Percentiles rank a stretch among this genome's conserved stretches.
Evolutionary conservation across 2,329 filamentous ascomycete species (phyloP).

Genomic region (Diaporthe batatas): DNA sequence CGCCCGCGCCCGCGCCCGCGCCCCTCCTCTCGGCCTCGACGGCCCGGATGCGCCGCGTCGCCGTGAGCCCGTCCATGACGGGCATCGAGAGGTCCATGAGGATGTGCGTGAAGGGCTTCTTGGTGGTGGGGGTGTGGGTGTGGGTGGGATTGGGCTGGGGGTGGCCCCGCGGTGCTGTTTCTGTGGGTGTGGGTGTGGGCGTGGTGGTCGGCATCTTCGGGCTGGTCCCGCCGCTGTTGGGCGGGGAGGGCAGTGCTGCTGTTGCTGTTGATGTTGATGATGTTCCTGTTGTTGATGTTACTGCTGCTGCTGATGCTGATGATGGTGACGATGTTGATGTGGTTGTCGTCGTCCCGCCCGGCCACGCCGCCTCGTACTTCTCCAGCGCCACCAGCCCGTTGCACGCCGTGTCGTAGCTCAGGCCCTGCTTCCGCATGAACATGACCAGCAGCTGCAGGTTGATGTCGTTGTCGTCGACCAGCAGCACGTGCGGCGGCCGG

Average conservation of each 20-base stretch:
- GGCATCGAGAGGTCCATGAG: constrained; percentile 69
- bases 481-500: constrained; percentile 48
- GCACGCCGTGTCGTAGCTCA: constrained; percentile 56
- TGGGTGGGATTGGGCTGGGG: too few species aligned
- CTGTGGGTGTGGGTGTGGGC: too few species aligned
- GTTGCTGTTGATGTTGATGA: constrained; percentile 29
- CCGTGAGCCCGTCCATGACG: constrained; percentile 64
- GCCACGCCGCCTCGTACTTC: constrained; percentile 53
- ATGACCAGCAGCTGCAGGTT: constrained; percentile 58
- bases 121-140: neutral
- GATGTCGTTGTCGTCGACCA: constrained; percentile 59
- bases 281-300: neutral
- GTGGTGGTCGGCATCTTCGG: neutral
- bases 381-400: constrained; percentile 63
- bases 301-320: too few species aligned
- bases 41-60: constrained; percentile 62
- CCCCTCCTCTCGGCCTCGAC: too few species aligned
- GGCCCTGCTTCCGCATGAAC: constrained; percentile 58
- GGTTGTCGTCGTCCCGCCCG: too few species aligned
- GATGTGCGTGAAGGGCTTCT: constrained; percentile 51
- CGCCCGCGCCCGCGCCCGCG: too few species aligned
- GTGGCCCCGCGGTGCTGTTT: too few species aligned
- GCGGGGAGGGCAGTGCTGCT: neutral
- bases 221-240: neutral
- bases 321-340: too few species aligned